These are phyloP conservation scores for Boletus subparvulus DNA, from an alignment of 768 basidiomycete genomes.

Conservation along the genomic window DNA sequence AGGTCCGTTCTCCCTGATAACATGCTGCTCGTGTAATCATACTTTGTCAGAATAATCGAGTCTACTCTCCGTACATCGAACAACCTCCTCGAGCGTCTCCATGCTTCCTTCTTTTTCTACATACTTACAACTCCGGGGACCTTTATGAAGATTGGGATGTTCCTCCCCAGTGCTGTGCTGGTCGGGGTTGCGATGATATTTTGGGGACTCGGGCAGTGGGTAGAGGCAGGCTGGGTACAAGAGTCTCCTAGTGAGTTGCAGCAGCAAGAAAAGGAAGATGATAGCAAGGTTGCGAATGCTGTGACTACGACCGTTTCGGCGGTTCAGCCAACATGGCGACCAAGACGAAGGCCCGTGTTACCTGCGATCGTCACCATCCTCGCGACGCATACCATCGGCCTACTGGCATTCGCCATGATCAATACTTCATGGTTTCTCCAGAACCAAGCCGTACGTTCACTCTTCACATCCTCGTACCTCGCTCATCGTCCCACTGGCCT, in stretches of 20 bases:
- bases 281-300: slow-evolving; percentile 9
- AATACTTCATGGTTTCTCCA: slow-evolving; percentile 46
- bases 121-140: slow-evolving; percentile 51
- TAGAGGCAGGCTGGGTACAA: slow-evolving; percentile 57
- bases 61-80: slow-evolving; percentile 87
- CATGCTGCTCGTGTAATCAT: neutral
- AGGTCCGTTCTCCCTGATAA: slow-evolving; percentile 47
- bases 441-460: slow-evolving; percentile 40
- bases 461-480: neutral
- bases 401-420: slow-evolving; percentile 47
- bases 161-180: slow-evolving; percentile 83
- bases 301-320: neutral
- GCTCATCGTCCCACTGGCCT: slow-evolving; percentile 20
- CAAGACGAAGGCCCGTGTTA: slow-evolving; percentile 54
- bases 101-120: slow-evolving; percentile 98
- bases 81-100: slow-evolving; percentile 92
- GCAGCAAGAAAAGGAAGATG: slow-evolving; percentile 2
- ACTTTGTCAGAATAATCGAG: slow-evolving; percentile 64
- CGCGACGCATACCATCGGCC: slow-evolving; percentile 56
- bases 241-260: neutral
- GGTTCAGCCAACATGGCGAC: slow-evolving; percentile 4
- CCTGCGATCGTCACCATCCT: slow-evolving; percentile 52
- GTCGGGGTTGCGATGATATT: slow-evolving; percentile 86
- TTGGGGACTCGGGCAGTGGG: slow-evolving; percentile 74
- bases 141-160: slow-evolving; percentile 89